phyloP scores from a whole-genome alignment of 1,284 basidiomycete genomes.

The Apiotrichum veenhuisii region DNA sequence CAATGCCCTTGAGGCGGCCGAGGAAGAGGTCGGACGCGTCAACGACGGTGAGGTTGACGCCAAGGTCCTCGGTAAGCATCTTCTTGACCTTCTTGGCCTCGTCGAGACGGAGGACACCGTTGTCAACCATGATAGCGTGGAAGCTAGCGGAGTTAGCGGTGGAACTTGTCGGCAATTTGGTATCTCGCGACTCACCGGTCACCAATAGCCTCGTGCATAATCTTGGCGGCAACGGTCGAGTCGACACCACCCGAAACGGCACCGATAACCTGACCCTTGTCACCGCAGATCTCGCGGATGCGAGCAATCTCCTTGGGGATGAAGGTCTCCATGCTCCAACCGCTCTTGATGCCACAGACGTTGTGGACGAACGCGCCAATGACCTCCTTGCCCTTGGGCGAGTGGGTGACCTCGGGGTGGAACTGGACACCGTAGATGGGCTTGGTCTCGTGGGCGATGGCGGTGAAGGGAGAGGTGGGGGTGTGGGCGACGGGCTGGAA shows the following conservation, averaged over 20 bases:
- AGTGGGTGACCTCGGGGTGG: constrained; percentile 98
- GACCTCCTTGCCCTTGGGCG: constrained; percentile 82
- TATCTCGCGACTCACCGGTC: constrained; percentile 56
- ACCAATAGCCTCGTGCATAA: constrained; percentile 99
- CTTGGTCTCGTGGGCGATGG: constrained; percentile 84
- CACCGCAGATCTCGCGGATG: constrained; percentile 92
- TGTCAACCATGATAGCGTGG: constrained; percentile 99
- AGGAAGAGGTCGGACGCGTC: constrained; percentile 95
- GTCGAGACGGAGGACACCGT: constrained; percentile 89
- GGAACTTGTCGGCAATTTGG: too few species aligned
- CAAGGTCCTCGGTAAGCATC: constrained; percentile 90
- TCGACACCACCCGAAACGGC: constrained; percentile 98
- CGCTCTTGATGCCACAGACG: constrained; percentile 75
- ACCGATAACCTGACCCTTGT: constrained; percentile 92
- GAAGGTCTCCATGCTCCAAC: constrained; percentile 98
- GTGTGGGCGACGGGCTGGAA: constrained; percentile 90
- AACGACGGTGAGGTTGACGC: constrained; percentile 93
- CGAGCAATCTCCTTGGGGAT: constrained; percentile 95
- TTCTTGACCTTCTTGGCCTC: constrained; percentile 91
- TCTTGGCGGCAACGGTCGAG: constrained; percentile 94
- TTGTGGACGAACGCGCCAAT: constrained; percentile 81
- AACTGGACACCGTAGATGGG: constrained; percentile 97
- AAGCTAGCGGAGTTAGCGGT: constrained; percentile 53
- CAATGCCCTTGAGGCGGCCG: constrained; percentile 77
- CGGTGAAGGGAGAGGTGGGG: constrained; percentile 83